phyloP scores from a whole-genome alignment of 2,329 filamentous ascomycete species.

The Drechslerella stenobrocha region DNA sequence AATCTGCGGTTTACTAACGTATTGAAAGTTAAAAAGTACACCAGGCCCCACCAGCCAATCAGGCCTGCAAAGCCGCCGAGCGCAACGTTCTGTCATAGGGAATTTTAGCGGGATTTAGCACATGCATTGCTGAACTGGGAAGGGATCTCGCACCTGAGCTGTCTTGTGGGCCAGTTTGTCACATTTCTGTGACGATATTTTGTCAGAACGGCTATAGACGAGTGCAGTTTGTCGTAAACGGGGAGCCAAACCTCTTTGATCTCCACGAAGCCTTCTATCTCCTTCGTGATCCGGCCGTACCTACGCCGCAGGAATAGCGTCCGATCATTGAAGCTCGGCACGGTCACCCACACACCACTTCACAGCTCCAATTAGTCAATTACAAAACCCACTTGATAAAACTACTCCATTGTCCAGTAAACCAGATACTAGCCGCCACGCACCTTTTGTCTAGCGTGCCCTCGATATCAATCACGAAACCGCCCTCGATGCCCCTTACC shows the following conservation, averaged over 20 bases:
- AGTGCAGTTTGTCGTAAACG: not conserved
- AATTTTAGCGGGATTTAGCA: not conserved
- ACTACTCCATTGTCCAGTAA: not conserved
- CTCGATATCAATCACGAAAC: conserved; percentile 79
- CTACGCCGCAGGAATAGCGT: conserved; percentile 83
- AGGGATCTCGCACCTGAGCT: conserved; percentile 12
- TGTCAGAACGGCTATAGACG: not conserved
- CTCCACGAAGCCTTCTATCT: conserved; percentile 62
- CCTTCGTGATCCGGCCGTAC: conserved; percentile 70
- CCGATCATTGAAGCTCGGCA: conserved; percentile 86
- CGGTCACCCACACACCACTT: conserved; percentile 65
- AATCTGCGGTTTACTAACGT: conserved; percentile 16
- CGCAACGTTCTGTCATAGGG: conserved; percentile 14
- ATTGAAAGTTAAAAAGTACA: conserved; percentile 72
- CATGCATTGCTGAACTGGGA: not conserved
- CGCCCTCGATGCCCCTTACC: conserved; percentile 26
- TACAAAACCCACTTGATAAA: not conserved
- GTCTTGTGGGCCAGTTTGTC: conserved; percentile 44
- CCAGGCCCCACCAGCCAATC: conserved; percentile 76
- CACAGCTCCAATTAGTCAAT: not conserved
- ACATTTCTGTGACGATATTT: conserved; percentile 24
- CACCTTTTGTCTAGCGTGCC: conserved; percentile 59
- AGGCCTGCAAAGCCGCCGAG: conserved; percentile 69
- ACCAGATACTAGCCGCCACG: not conserved
- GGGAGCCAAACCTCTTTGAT: conserved; percentile 29